Evolutionary conservation across 768 basidiomycete genomes (phyloP), one percentile per base, ranked within the genome.

Genomic region (Dioszegia hungarica): DNA sequence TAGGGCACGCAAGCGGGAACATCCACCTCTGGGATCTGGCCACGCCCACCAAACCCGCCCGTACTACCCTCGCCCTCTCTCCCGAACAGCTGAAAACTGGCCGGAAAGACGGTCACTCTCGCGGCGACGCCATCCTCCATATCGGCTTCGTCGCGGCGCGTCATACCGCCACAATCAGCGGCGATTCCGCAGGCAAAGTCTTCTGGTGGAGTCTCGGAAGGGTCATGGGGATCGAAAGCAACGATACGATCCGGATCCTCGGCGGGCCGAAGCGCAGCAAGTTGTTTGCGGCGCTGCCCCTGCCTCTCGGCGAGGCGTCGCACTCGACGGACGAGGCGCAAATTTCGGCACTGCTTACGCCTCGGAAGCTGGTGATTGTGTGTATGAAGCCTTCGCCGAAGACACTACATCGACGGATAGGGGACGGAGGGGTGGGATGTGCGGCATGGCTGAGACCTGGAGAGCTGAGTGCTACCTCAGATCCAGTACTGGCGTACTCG

Each of bases 151-250:
- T 98, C 8, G 91, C 89, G 12, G 86, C 86, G 19, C 82, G 94
- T 37, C 94, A 95, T 66, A 98, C 95, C 1, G 92, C 90, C 4
- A 82, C 98, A 47, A 84, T 97, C 37, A 86, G 87, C 3, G 88
- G 90, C 2, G 95, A 98, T 72, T 89, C 94, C 56, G 78, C 82
- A 63, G 95, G 95, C 0, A 81, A 97, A 9, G 89, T 91, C 0
- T 99, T 99, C 77, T 95, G 90, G 72, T 93, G 97, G 76, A 89
- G 87, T 53, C 79, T 99, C 3, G 91, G 95, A 25, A 93, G 90
- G 74, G 86, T 98, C 11, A 80, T 98, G 14, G 95, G 95, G 63
- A 86, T 99, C 5, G 93, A 97, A 43, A 92, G 93, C 12, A 85
- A 89, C 15, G 95, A 99, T 73, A 90, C 89, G 31, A 81, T 98